Percentiles rank a stretch among this genome's conserved stretches.
Evolutionary conservation across 1,139 yeast genomes (phyloP).

Genomic region (Wickerhamomyces sp.): DNA sequence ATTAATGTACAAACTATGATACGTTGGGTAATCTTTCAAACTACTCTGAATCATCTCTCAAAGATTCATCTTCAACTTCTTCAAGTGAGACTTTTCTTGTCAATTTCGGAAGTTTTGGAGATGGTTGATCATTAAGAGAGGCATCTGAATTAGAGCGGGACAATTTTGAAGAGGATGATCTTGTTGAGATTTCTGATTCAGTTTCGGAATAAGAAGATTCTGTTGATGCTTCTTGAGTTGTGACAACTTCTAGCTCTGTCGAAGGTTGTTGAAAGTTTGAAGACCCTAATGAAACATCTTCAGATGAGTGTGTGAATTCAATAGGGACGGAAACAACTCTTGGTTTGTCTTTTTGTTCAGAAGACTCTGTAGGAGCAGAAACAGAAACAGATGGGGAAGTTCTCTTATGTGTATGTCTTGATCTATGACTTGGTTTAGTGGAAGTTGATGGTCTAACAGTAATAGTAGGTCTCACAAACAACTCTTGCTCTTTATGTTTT

Average conservation of each 20-base stretch:
- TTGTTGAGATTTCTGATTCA: constrained; percentile 1
- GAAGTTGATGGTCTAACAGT: background rate
- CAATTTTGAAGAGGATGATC: background rate
- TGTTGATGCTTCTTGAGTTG: background rate
- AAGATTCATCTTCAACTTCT: constrained; percentile 20
- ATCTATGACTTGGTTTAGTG: background rate
- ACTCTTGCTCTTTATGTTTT: background rate
- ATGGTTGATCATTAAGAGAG: constrained; percentile 1
- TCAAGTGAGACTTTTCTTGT: constrained; percentile 18
- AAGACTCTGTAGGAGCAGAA: background rate
- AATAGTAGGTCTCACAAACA: constrained; percentile 1
- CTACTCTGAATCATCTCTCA: constrained; percentile 10
- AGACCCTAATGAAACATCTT: background rate
- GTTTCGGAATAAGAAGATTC: background rate
- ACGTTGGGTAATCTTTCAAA: too few relatives aligned
- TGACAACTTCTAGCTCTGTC: too few relatives aligned
- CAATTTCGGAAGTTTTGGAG: constrained; percentile 14
- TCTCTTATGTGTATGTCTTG: background rate
- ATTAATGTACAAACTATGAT: too few relatives aligned
- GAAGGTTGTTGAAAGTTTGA: too few relatives aligned
- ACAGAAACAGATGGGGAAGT: too few relatives aligned
- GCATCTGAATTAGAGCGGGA: background rate
- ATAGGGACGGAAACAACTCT: constrained; percentile 13
- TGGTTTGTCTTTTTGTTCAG: background rate
- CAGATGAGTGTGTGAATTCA: constrained; percentile 4